phyloP scores from a whole-genome alignment of 345 rosid genomes.

The Mercurialis annua region DNA sequence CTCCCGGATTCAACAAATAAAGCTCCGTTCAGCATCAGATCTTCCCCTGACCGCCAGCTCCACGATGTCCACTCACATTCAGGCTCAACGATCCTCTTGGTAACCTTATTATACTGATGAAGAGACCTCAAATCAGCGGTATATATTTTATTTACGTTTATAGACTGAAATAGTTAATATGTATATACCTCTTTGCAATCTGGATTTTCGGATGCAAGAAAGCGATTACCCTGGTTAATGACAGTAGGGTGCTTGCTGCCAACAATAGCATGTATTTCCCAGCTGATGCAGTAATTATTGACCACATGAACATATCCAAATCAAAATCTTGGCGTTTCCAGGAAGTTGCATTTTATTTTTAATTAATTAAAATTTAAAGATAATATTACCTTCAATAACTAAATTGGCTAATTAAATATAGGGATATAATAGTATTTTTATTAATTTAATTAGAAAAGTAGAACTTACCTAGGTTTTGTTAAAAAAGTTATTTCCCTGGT shows the following conservation, averaged over 20 bases:
- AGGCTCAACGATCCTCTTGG: slow-evolving; percentile 49
- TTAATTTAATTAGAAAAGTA: too few species aligned
- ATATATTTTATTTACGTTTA: too few species aligned
- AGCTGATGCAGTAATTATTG: slow-evolving; percentile 43
- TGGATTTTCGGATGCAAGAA: slow-evolving; percentile 31
- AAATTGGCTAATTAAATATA: too few species aligned
- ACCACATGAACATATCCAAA: slow-evolving; percentile 40
- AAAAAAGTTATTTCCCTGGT: too few species aligned
- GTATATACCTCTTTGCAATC: slow-evolving; percentile 42
- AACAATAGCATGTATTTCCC: slow-evolving; percentile 57
- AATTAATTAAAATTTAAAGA: too few species aligned
- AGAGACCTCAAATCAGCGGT: background rate
- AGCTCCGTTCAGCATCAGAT: slow-evolving; percentile 62
- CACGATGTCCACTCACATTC: slow-evolving; percentile 47
- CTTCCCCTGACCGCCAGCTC: slow-evolving; percentile 73
- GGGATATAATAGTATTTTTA: too few species aligned
- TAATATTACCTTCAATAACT: too few species aligned
- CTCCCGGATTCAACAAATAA: slow-evolving; percentile 59
- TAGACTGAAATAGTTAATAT: too few species aligned
- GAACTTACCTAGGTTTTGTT: too few species aligned
- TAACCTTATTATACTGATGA: slow-evolving; percentile 29
- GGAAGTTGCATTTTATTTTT: too few species aligned
- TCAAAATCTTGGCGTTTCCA: slow-evolving; percentile 45
- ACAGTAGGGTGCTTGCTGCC: slow-evolving; percentile 46
- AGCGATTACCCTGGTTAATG: slow-evolving; percentile 56